Evolutionary conservation across 176 grass and related monocot genomes (phyloP).

Genomic region (Ensete glaucum): DNA sequence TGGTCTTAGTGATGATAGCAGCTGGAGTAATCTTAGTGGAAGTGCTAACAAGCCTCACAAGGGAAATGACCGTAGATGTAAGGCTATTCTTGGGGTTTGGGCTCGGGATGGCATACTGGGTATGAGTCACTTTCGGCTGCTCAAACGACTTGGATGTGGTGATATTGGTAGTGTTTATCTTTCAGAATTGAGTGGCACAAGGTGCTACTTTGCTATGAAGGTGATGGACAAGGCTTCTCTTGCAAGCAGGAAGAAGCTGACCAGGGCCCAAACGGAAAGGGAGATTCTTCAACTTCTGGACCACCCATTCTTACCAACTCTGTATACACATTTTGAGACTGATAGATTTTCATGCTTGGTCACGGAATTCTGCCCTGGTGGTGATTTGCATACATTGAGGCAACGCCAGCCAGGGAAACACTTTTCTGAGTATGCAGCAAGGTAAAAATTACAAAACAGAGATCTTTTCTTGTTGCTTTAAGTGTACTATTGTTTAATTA

Average conservation of each 20-base stretch:
- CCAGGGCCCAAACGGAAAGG: conserved; percentile 14
- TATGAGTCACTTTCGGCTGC: conserved; percentile 93
- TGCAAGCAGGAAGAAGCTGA: conserved; percentile 18
- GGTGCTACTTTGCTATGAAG: conserved; percentile 97
- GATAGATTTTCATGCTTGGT: conserved; percentile 57
- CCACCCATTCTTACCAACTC: conserved; percentile 16
- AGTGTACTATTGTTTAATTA: neutral
- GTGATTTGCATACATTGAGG: conserved; percentile 84
- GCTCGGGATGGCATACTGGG: conserved; percentile 56
- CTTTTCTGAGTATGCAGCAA: conserved; percentile 21
- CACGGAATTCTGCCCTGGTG: conserved; percentile 96
- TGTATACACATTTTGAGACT: conserved; percentile 17
- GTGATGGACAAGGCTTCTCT: conserved; percentile 30
- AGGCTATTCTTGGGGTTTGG: conserved; percentile 80
- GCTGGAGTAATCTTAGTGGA: conserved; percentile 83
- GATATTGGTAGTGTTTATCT: conserved; percentile 95
- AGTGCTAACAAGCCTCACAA: conserved; percentile 90
- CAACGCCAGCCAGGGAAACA: conserved; percentile 10
- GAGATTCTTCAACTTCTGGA: conserved; percentile 18
- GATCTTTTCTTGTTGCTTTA: neutral
- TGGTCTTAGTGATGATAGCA: conserved; percentile 82
- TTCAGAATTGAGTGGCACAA: conserved; percentile 79
- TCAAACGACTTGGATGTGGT: conserved; percentile 86
- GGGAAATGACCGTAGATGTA: conserved; percentile 86
- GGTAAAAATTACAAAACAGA: neutral